Evolutionary conservation across 2,329 filamentous ascomycete species (phyloP), one percentile per base, ranked within the genome.

Genomic region (Monosporascus sp.): DNA sequence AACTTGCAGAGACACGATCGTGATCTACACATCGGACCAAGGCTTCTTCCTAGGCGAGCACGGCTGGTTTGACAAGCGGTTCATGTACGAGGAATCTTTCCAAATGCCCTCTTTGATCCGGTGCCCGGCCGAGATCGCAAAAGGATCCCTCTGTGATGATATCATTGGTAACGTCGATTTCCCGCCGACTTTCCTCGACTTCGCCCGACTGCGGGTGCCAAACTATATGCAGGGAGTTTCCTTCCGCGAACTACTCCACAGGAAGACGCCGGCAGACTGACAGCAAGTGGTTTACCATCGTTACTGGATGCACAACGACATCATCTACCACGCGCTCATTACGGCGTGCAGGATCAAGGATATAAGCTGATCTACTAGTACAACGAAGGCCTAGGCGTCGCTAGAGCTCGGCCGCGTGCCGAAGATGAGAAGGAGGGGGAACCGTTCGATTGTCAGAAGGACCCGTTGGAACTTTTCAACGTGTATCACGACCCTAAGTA

Each of bases 361-460:
- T 80, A 80, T 58, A 81, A 81, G 69, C 58, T 81, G 2, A 81
- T 81, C 18, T 81, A 79, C 62, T 81, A 77, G 78, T 82, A 81
- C 55, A 77, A 77, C 48, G 74, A 80, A 57, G 69, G 67, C 9
- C 68, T 80, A 15, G 76, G 71, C 0, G 51, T 79, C 0, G 67
- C 70, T 18, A 78, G 77, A 0, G 71, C 78, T 1, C 60, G 72
- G 2, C 67, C 70, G 0, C 73, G 72, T 0, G 71, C 61, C 0
- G 65, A 70, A 49, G 67, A 74, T 36, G 68, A 76, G 36, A 74
- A 72, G 54, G 77, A 81, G 57, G 81, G 78, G 78, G 78, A 81
- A 60, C 54, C 81, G 17, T 81, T 81, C 57, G 77, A 81, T 57
- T 78, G 76, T 47, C 58, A 75, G 2, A 65, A 78, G 50, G 78